Conservation (phyloP, 371 early-diverging fungal species). For the Apophysomyces ossiformis region DNA sequence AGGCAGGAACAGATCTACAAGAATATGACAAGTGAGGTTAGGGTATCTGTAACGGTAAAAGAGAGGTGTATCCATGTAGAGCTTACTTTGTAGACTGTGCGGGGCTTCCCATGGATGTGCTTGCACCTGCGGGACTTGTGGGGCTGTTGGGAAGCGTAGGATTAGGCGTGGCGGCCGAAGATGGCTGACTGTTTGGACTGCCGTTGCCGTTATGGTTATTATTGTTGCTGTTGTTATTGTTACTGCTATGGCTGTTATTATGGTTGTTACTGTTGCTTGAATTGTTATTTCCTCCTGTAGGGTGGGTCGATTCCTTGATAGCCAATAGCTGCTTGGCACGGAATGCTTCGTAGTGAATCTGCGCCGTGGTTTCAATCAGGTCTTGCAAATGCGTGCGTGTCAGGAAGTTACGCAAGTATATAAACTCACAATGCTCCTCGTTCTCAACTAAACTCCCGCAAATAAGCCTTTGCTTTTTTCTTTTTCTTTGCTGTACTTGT, state of each 20-base stretch:
- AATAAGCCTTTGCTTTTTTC: neutral
- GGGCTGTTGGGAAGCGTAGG: constrained; percentile 23
- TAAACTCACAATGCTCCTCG: constrained; percentile 78
- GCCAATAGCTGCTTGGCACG: constrained; percentile 86
- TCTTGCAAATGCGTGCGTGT: constrained; percentile 86
- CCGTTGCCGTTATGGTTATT: constrained; percentile 12
- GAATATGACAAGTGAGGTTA: neutral
- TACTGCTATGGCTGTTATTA: neutral
- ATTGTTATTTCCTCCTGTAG: constrained; percentile 17
- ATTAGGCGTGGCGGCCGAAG: constrained; percentile 25
- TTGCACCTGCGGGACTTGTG: constrained; percentile 12
- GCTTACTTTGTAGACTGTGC: constrained; percentile 43
- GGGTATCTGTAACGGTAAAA: neutral
- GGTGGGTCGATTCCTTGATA: constrained; percentile 70
- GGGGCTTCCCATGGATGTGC: constrained; percentile 39
- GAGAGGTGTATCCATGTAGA: too few relatives aligned
- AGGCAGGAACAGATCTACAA: constrained; percentile 43
- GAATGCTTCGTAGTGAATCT: constrained; percentile 92
- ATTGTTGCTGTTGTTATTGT: neutral
- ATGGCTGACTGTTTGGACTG: constrained; percentile 24
- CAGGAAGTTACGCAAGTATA: constrained; percentile 85
- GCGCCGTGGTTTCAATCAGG: constrained; percentile 85
- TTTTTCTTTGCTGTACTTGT: neutral
- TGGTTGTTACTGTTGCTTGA: neutral
- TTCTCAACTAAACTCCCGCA: constrained; percentile 60